A percentile compares a stretch with the other conserved stretches of the same genome.
Conservation (phyloP, 2,329 filamentous ascomycete species). For the Onygenales sp. region DNA sequence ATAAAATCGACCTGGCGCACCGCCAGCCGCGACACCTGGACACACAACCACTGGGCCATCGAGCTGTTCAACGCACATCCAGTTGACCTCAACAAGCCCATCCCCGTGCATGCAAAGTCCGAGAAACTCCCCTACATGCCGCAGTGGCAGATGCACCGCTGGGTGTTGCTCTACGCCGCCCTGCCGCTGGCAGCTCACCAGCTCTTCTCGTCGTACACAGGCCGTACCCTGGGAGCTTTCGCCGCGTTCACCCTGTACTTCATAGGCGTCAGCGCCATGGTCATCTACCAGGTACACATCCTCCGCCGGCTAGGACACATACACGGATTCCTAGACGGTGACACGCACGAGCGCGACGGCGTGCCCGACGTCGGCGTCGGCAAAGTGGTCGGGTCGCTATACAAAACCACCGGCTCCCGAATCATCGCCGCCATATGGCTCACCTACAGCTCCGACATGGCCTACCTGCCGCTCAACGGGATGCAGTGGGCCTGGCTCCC, state of each 20-base stretch:
- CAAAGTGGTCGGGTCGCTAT: slow-evolving; percentile 25
- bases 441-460: slow-evolving; percentile 16
- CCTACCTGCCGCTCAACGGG: slow-evolving; percentile 16
- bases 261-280: slow-evolving; percentile 30
- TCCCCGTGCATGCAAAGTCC: slow-evolving; percentile 32
- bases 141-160: slow-evolving; percentile 28
- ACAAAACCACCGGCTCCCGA: slow-evolving; percentile 25
- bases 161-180: slow-evolving; percentile 31
- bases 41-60: slow-evolving; percentile 22
- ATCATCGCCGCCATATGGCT: slow-evolving; percentile 27
- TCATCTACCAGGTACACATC: slow-evolving; percentile 30
- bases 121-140: slow-evolving; percentile 34
- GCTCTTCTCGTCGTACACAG: slow-evolving; percentile 21
- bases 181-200: slow-evolving; percentile 32
- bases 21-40: slow-evolving; percentile 22
- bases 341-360: slow-evolving; percentile 35
- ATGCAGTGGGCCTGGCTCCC: slow-evolving; percentile 25
- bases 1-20: slow-evolving; percentile 34
- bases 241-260: slow-evolving; percentile 30
- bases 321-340: slow-evolving; percentile 36
- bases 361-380: slow-evolving; percentile 32
- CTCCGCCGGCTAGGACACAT: slow-evolving; percentile 30
- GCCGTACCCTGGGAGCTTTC: slow-evolving; percentile 20
- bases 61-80: slow-evolving; percentile 23
- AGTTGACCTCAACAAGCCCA: slow-evolving; percentile 17